phyloP scores from a whole-genome alignment of 495 filamentous ascomycete species.

The Chaetomium fimeti region DNA sequence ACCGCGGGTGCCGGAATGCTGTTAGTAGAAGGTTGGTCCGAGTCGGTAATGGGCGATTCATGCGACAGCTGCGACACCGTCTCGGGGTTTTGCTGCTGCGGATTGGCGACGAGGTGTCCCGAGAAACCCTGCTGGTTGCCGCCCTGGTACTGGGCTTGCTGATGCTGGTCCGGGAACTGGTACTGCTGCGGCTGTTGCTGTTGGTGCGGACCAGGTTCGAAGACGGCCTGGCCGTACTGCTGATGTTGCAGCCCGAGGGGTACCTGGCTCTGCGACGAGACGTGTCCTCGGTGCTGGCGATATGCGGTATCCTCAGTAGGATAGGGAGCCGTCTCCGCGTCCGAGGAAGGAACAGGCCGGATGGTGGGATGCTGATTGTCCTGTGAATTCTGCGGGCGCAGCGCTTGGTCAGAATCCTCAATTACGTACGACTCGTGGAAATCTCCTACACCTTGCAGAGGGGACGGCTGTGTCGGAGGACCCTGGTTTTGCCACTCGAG shows the following conservation, averaged over 20 bases:
- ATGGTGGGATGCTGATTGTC: constrained; percentile 43
- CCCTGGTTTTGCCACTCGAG: constrained; percentile 39
- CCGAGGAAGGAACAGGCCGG: constrained; percentile 40
- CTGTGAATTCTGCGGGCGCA: constrained; percentile 42
- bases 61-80: constrained; percentile 61
- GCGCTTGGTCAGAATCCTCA: constrained; percentile 41
- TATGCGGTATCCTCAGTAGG: constrained; percentile 42
- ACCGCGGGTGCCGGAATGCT: constrained; percentile 40
- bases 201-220: constrained; percentile 20
- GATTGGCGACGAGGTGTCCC: constrained; percentile 42
- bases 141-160: constrained; percentile 39
- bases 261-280: constrained; percentile 35
- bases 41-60: constrained; percentile 54
- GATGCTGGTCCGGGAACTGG: constrained; percentile 30
- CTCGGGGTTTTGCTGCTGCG: constrained; percentile 51
- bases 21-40: constrained; percentile 42
- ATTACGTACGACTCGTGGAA: constrained; percentile 40
- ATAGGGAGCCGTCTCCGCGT: constrained; percentile 42
- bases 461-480: constrained; percentile 40
- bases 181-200: constrained; percentile 35
- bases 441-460: constrained; percentile 46
- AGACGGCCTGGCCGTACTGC: constrained; percentile 34
- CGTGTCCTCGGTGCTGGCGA: constrained; percentile 45
- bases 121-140: constrained; percentile 33
- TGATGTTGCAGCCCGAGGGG: constrained; percentile 37